Conservation (phyloP, 257 asterid species). For the Henckelia pumila region DNA sequence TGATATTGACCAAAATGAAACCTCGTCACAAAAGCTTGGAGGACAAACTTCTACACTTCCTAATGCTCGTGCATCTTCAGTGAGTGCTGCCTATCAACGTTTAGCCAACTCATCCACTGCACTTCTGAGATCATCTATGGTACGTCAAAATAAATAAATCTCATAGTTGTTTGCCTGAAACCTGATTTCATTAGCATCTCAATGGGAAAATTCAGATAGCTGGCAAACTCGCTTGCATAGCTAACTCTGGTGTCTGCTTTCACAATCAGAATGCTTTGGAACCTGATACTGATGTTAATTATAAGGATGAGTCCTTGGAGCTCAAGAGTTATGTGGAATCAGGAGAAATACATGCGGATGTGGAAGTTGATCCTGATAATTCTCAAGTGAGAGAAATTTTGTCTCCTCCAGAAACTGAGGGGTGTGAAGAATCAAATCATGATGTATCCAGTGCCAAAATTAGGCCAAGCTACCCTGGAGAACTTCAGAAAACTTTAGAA, state of each 20-base stretch:
- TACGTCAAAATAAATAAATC: constrained; percentile 25
- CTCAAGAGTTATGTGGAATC: constrained; percentile 29
- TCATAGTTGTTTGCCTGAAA: constrained; percentile 21
- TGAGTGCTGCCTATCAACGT: constrained; percentile 75
- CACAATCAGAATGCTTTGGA: constrained; percentile 23
- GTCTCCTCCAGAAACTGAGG: constrained; percentile 24
- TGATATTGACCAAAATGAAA: constrained; percentile 27
- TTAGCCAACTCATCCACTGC: constrained; percentile 39
- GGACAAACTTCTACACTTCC: constrained; percentile 50
- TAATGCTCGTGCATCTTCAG: constrained; percentile 77
- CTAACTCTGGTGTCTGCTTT: constrained; percentile 19
- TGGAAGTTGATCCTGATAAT: constrained; percentile 29
- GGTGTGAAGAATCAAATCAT: constrained; percentile 31
- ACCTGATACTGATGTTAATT: constrained; percentile 38
- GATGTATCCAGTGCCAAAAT: constrained; percentile 17
- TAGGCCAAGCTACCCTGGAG: constrained; percentile 26
- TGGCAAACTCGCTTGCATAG: constrained; percentile 29
- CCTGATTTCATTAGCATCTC: neutral
- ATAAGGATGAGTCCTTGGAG: constrained; percentile 30
- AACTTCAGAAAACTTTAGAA: constrained; percentile 24
- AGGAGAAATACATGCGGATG: neutral
- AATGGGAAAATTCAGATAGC: constrained; percentile 19
- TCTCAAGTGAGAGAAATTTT: constrained; percentile 5
- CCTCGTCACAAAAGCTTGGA: constrained; percentile 64
- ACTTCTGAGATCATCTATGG: constrained; percentile 31